Evolutionary conservation across 164 flowering plant genomes (phyloP), one percentile per base, ranked within the genome.

Genomic region (Nymphaea colorata): DNA sequence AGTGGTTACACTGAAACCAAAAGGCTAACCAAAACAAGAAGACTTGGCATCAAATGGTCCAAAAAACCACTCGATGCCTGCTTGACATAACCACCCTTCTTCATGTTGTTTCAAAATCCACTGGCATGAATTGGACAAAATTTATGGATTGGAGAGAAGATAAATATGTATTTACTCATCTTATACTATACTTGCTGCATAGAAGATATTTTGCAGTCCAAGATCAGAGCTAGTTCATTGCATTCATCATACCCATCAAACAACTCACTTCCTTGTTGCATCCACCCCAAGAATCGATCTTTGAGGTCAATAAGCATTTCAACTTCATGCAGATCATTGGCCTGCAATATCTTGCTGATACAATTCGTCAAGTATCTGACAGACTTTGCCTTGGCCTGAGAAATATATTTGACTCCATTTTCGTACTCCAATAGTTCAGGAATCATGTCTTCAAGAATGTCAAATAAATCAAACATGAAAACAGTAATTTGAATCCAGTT

Each of bases 401-500:
- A 76, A 47, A 84, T 42, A 73, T 79, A 81, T 47, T 84, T 79
- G 2, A 69, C 10, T 61, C 67, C 79, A 17, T 65, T 68, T 55
- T 85, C 86, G 72, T 68, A 69, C 6, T 81, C 85, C 70, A 75
- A 78, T 61, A 79, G 57, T 7, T 84, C 77, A 41, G 44, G 64
- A 41, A 85, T 68, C 75, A 90, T 77, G 15, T 74, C 83, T 70
- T 86, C 86, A 67, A 74, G 74, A 57, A 70, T 57, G 73, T 88
- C 89, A 59, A 81, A 82, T 69, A 85, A 70, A 42, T 72, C 68
- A 73, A 88, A 85, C 65, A 82, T 85, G 68, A 84, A 75, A 60
- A 76, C 63, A 42, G 79, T 80, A 51, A 10, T 8, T 15, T 15
- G 14, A 5, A 7, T 51, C 87, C 91, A 63, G 81, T 79, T 51